phyloP scores from a whole-genome alignment of 2,329 filamentous ascomycete genomes.

The Pezicula radicicola region DNA sequence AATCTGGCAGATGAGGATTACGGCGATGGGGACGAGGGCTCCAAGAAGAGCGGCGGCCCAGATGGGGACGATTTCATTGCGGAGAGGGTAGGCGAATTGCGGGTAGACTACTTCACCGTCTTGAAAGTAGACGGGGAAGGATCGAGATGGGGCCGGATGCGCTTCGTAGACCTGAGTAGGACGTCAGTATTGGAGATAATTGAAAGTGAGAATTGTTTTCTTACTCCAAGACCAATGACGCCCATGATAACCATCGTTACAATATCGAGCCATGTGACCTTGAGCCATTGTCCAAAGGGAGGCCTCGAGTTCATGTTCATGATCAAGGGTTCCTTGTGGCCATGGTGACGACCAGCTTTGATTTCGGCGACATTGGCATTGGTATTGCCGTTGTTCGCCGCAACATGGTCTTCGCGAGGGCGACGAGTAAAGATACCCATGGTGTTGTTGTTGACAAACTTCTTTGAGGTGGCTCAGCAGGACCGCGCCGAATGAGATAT shows the following conservation, averaged over 20 bases:
- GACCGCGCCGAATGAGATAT: no score
- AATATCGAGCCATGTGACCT: slow-evolving; percentile 64
- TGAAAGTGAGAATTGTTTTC: slow-evolving; percentile 16
- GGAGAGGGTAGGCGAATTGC: slow-evolving; percentile 67
- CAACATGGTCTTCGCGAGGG: slow-evolving; percentile 8
- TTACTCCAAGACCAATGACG: slow-evolving; percentile 63
- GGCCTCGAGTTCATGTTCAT: slow-evolving; percentile 48
- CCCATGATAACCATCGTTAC: slow-evolving; percentile 66
- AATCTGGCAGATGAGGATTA: slow-evolving; percentile 65
- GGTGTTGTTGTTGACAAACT: neutral
- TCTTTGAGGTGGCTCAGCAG: no score
- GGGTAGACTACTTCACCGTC: slow-evolving; percentile 69
- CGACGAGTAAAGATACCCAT: slow-evolving; percentile 20
- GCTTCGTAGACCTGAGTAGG: slow-evolving; percentile 55
- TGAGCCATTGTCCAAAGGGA: slow-evolving; percentile 67
- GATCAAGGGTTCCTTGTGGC: slow-evolving; percentile 13
- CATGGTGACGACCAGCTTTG: slow-evolving; percentile 6
- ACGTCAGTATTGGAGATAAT: neutral
- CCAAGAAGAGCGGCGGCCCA: slow-evolving; percentile 67
- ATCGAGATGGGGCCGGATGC: slow-evolving; percentile 63
- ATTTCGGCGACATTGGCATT: slow-evolving; percentile 10
- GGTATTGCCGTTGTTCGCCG: slow-evolving; percentile 6
- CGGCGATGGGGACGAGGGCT: slow-evolving; percentile 59
- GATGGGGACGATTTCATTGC: slow-evolving; percentile 69
- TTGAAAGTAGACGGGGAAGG: slow-evolving; percentile 64